Evolutionary conservation across 768 basidiomycete species (phyloP), one percentile per base, ranked within the genome.

Genomic region (Megacollybia marginata): DNA sequence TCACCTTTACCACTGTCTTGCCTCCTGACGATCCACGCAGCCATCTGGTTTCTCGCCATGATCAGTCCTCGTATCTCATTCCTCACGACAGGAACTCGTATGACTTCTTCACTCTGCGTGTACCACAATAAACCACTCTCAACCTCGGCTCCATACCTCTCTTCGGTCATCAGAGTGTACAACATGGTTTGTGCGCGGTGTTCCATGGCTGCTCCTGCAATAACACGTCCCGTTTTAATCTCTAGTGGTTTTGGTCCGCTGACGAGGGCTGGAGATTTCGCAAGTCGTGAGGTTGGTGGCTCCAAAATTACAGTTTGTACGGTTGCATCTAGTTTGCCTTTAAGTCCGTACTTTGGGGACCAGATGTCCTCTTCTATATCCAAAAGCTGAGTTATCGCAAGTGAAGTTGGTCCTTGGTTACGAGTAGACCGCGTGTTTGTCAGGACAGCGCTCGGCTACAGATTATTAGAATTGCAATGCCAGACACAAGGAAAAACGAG

Each of bases 181-280:
- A 99, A 69, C 85, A 97, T 93, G 1, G 96, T 99, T 66, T 99
- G 96, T 0, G 96, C 96, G 34, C 96, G 86, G 65, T 98, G 95
- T 55, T 95, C 92, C 80, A 93, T 83, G 1, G 80, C 85, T 7
- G 74, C 70, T 0, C 81, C 85, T 6, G 74, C 70, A 8, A 78
- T 69, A 0, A 85, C 69, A 31, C 87, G 76, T 2, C 96, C 96
- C 0, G 96, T 99, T 68, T 99, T 99, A 68, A 99, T 91, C 65
- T 99, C 96, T 48, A 99, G 82, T 1, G 95, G 95, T 56, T 85
- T 73, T 0, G 82, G 73, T 0, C 71, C 71, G 32, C 54, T 59
- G 20, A 57, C 67, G 33, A 60, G 33, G 40, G 44, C 60, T 54
- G 57, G 66, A 46, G 33, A 55, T 59, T 16, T 54, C 46, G 51